A percentile compares a stretch with the other conserved stretches of the same genome.
phyloP scores from a whole-genome alignment of 78 protist genomes.

The Creolimax fragrantissima region DNA sequence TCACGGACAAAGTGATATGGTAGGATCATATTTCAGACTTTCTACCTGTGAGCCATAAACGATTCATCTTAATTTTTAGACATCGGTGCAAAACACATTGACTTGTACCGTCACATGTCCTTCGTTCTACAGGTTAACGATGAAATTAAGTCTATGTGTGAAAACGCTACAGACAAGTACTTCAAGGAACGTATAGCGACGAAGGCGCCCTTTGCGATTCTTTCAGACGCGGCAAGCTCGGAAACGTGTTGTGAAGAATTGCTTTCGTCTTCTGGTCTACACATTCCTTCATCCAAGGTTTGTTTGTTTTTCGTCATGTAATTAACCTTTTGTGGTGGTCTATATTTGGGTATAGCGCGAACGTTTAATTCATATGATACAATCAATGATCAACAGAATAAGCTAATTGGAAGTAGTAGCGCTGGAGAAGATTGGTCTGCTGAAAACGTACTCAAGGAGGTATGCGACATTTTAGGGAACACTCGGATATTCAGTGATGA shows the following conservation, averaged over 20 bases:
- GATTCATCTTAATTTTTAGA: neutral
- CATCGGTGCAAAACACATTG: neutral
- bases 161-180: neutral
- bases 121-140: neutral
- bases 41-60: neutral
- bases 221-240: neutral
- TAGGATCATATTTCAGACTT: neutral
- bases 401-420: too few relatives aligned
- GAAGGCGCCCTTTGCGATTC: neutral
- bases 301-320: too few relatives aligned
- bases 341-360: too few relatives aligned
- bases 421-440: too few relatives aligned
- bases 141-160: neutral
- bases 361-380: too few relatives aligned
- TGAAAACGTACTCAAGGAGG: too few relatives aligned
- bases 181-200: neutral
- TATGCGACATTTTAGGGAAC: neutral
- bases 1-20: neutral
- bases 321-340: too few relatives aligned
- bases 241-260: too few relatives aligned
- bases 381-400: too few relatives aligned
- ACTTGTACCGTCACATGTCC: neutral
- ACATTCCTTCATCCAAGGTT: too few relatives aligned
- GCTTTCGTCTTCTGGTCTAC: too few relatives aligned
- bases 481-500: neutral